Percentiles rank a stretch among this genome's conserved stretches.
These are phyloP conservation scores for Diaporthe batatas DNA, from an alignment of 2,329 filamentous ascomycete species.

Conservation along the genomic window DNA sequence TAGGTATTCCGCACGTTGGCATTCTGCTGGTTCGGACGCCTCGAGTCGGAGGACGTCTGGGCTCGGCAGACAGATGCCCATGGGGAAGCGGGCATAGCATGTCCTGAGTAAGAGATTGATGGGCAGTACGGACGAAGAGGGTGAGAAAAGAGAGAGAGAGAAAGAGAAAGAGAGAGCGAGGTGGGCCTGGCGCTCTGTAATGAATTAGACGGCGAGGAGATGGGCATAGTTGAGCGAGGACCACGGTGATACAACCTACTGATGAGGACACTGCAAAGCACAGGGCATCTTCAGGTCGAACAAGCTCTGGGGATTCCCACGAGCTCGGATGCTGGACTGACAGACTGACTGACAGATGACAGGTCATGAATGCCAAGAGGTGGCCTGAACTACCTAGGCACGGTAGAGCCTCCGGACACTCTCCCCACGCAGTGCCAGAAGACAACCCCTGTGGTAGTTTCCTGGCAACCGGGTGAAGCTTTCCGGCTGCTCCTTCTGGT, in stretches of 20 bases:
- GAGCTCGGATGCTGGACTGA: conserved; percentile 15
- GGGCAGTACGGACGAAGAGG: no score
- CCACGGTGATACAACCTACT: neutral
- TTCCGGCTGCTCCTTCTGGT: conserved; percentile 29
- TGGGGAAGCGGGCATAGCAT: neutral
- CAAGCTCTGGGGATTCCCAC: neutral
- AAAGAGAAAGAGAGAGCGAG: conserved; percentile 20
- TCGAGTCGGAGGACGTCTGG: conserved; percentile 7
- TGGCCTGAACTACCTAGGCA: conserved; percentile 3
- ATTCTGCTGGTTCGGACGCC: conserved; percentile 14
- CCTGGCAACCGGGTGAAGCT: conserved; percentile 10
- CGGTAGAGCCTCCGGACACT: neutral
- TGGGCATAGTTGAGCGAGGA: neutral
- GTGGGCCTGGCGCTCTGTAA: neutral
- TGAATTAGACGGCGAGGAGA: neutral
- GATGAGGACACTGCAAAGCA: neutral
- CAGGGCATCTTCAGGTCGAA: neutral
- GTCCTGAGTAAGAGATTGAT: neutral
- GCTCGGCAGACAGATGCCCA: neutral
- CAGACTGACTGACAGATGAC: conserved; percentile 23
- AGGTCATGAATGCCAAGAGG: conserved; percentile 17
- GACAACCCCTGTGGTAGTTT: neutral
- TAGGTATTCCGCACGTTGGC: neutral
- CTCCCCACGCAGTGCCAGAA: neutral
- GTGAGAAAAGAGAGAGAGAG: neutral